Evolutionary conservation across 2,329 filamentous ascomycete species (phyloP), one percentile per base, ranked within the genome.

Genomic region (Fusarium sp.): DNA sequence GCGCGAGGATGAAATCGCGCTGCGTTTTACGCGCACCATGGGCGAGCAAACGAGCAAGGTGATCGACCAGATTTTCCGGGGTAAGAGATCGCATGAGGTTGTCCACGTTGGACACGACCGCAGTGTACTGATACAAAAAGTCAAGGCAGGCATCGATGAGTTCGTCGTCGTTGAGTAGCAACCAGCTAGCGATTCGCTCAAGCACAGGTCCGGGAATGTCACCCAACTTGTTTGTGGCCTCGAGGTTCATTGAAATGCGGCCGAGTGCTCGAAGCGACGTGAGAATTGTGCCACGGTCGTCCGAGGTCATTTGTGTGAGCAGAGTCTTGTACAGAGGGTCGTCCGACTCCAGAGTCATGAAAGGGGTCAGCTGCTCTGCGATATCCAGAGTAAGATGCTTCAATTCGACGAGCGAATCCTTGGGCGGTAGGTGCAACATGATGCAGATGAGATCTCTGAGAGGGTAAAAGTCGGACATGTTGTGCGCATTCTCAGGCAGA

Each of bases 101-200:
- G 78, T 95, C 93, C 11, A 98, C 92, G 76, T 98, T 99, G 47
- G 93, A 88, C 4, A 93, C 90, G 10, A 95, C 92, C 1, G 95
- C 94, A 0, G 96, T 98, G 83, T 95, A 99, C 81, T 98, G 95
- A 80, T 98, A 98, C 36, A 98, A 88, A 80, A 99, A 97, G 82
- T 99, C 97, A 35, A 99, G 88, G 71, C 94, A 95, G 20, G 95
- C 94, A 79, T 95, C 94, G 76, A 96, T 89, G 16, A 99, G 87
- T 80, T 98, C 96, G 80, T 98, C 95, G 77, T 99, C 97, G 74
- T 97, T 93, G 9, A 97, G 88, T 31, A 97, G 84, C 8, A 95
- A 87, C 90, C 93, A 95, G 74, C 92, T 89, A 68, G 90, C 89
- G 58, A 97, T 89, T 50, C 89, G 90, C 76, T 92, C 89, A 27